phyloP scores from a whole-genome alignment of 306 rosid genomes.

The Dalbergia cultrata region DNA sequence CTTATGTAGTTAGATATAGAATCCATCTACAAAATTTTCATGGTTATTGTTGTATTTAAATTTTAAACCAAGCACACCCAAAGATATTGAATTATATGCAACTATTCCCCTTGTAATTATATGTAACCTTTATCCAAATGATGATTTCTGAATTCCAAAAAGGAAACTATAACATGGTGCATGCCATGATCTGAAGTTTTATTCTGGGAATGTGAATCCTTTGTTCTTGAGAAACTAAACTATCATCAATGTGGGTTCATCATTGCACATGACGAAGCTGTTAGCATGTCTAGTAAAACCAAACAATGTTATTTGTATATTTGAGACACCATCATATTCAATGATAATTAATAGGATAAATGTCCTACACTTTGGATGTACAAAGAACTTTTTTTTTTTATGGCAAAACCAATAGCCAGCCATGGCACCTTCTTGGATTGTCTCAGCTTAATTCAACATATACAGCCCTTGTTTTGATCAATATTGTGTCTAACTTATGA shows the following conservation, averaged over 20 bases:
- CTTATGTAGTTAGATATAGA: too few species aligned
- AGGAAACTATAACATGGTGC: not conserved
- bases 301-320: too few species aligned
- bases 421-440: not conserved
- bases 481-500: not conserved
- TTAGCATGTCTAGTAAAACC: not conserved
- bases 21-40: too few species aligned
- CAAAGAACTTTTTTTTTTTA: too few species aligned
- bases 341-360: too few species aligned
- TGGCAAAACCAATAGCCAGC: not conserved
- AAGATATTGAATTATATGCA: too few species aligned
- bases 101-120: too few species aligned
- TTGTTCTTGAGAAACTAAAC: not conserved
- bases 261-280: not conserved
- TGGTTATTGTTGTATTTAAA: too few species aligned
- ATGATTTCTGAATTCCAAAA: not conserved
- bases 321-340: too few species aligned
- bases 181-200: not conserved
- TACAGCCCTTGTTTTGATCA: not conserved
- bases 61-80: too few species aligned
- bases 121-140: too few species aligned
- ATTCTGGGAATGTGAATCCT: not conserved
- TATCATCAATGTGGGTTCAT: not conserved
- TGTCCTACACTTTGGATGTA: too few species aligned
- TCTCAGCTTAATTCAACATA: not conserved